These are phyloP conservation scores for Pelagophyceae sp. DNA, from an alignment of 352 stramenopile species.

Conservation along the genomic window DNA sequence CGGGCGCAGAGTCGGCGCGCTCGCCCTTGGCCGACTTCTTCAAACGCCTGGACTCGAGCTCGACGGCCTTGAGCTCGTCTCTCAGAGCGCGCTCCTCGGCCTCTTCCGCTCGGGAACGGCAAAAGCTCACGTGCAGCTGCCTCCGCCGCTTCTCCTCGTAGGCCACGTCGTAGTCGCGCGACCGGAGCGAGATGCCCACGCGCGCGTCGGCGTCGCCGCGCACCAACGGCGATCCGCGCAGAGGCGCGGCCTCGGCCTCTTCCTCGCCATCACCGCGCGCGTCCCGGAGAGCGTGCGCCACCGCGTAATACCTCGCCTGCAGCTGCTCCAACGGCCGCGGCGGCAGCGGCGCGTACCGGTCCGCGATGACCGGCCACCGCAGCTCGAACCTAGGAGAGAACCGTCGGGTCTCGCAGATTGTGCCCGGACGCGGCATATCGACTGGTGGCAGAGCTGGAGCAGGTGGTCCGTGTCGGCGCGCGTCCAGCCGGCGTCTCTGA, in stretches of 20 bases:
- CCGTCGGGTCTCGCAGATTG: too few relatives aligned
- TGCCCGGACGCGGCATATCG: too few relatives aligned
- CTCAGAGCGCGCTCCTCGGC: slow-evolving; percentile 42
- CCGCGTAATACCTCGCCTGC: slow-evolving; percentile 59
- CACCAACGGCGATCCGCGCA: too few relatives aligned
- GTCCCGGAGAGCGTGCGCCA: slow-evolving; percentile 31
- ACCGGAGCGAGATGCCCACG: background rate
- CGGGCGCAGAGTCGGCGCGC: background rate
- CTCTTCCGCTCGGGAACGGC: slow-evolving; percentile 56
- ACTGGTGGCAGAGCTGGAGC: slow-evolving; percentile 44
- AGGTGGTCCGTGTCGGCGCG: slow-evolving; percentile 63
- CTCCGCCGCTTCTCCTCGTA: slow-evolving; percentile 48
- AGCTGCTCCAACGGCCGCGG: slow-evolving; percentile 52
- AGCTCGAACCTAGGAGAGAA: too few relatives aligned
- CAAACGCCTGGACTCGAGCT: slow-evolving; percentile 58
- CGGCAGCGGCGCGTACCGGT: slow-evolving; percentile 31
- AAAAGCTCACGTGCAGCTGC: slow-evolving; percentile 53
- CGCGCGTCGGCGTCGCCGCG: background rate
- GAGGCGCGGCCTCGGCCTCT: background rate
- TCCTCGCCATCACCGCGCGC: background rate
- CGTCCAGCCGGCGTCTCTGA: slow-evolving; percentile 45
- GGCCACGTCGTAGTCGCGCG: slow-evolving; percentile 49
- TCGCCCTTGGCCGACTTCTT: slow-evolving; percentile 47
- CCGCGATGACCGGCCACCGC: slow-evolving; percentile 46
- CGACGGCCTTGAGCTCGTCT: slow-evolving; percentile 56